A percentile compares a stretch with the other conserved stretches of the same genome.
phyloP scores from a whole-genome alignment of 2,329 filamentous ascomycete genomes.

The Chaetothyriales sp. region DNA sequence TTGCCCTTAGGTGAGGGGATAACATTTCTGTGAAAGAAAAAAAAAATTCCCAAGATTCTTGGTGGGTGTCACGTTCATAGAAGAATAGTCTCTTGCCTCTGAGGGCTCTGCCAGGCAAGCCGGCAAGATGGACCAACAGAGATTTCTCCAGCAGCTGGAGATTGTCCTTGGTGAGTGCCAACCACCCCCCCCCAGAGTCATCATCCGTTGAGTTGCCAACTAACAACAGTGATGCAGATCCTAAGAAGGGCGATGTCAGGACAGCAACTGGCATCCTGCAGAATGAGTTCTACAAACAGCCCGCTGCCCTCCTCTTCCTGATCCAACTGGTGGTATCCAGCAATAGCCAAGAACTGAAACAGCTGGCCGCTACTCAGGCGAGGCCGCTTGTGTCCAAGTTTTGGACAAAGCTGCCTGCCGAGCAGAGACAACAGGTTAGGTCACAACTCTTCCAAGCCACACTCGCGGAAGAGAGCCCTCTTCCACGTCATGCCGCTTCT shows the following conservation, averaged over 20 bases:
- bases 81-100: not conserved
- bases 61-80: no score
- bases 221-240: conserved; percentile 3
- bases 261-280: conserved; percentile 78
- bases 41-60: not conserved
- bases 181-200: conserved; percentile 29
- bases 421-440: conserved; percentile 68
- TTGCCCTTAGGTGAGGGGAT: not conserved
- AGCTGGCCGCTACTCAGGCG: conserved; percentile 84
- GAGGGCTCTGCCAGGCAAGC: not conserved
- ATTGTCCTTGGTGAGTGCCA: conserved; percentile 66
- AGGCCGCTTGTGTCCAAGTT: conserved; percentile 71
- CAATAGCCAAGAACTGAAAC: conserved; percentile 56
- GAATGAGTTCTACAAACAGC: conserved; percentile 81
- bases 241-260: conserved; percentile 81
- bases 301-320: conserved; percentile 70
- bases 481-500: conserved; percentile 73
- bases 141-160: conserved; percentile 76
- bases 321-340: conserved; percentile 80
- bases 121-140: conserved; percentile 58
- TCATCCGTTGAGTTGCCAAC: not conserved
- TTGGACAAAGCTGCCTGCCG: conserved; percentile 60
- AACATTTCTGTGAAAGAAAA: not conserved
- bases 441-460: conserved; percentile 73
- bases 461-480: conserved; percentile 60